A percentile compares a stretch with the other conserved stretches of the same genome.
Evolutionary conservation across 768 basidiomycete genomes (phyloP).

Genomic region (Amanita inopinata): DNA sequence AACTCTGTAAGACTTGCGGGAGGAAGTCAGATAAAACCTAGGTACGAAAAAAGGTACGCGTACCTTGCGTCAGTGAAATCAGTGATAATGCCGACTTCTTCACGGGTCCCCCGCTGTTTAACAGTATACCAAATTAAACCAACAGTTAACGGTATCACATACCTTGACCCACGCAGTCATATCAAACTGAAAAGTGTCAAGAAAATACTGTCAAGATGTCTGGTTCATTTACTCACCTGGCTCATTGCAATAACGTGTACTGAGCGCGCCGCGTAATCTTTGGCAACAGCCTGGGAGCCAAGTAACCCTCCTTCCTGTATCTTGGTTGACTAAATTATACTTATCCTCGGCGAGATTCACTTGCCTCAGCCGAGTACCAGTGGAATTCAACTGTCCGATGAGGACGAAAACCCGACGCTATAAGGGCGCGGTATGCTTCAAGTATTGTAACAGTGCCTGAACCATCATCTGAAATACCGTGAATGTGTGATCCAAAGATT

Average conservation of each 20-base stretch:
- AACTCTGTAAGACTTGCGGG: slow-evolving; percentile 60
- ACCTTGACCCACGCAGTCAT: slow-evolving; percentile 95
- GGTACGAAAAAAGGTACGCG: slow-evolving; percentile 20
- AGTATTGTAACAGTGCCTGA: slow-evolving; percentile 75
- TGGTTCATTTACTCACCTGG: slow-evolving; percentile 39
- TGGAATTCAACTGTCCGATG: slow-evolving; percentile 66
- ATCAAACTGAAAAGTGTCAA: slow-evolving; percentile 48
- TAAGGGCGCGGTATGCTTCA: slow-evolving; percentile 64
- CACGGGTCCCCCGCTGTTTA: slow-evolving; percentile 49
- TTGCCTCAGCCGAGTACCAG: slow-evolving; percentile 76
- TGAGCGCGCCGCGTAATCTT: slow-evolving; percentile 52
- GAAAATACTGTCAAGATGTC: slow-evolving; percentile 10
- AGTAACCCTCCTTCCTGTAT: slow-evolving; percentile 72
- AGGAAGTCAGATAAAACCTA: slow-evolving; percentile 9
- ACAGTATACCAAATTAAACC: slow-evolving; percentile 12
- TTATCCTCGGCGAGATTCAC: too few relatives aligned
- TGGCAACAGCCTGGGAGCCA: slow-evolving; percentile 85
- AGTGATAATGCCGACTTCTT: slow-evolving; percentile 77
- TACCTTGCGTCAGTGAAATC: slow-evolving; percentile 65
- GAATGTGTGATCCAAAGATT: slow-evolving; percentile 17
- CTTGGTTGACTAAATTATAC: slow-evolving; percentile 8
- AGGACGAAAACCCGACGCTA: slow-evolving; percentile 61
- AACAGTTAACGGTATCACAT: slow-evolving; percentile 20
- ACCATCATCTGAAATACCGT: slow-evolving; percentile 47
- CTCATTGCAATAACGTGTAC: slow-evolving; percentile 76